Percentiles rank a stretch among this genome's conserved stretches.
phyloP scores from a whole-genome alignment of 2,329 filamentous ascomycete species.

The Eutypella sp. region DNA sequence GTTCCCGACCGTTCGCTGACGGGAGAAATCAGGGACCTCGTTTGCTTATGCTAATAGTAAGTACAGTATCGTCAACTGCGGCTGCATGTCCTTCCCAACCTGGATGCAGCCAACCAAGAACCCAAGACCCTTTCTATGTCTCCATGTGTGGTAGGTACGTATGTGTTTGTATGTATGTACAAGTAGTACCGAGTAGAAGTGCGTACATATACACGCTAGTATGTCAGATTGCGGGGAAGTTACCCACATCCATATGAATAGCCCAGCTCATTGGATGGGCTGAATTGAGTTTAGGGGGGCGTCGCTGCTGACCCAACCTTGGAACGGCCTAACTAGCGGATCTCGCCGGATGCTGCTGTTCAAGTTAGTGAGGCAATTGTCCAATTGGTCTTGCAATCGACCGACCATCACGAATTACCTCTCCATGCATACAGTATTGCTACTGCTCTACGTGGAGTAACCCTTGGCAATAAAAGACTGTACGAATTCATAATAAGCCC shows the following conservation, averaged over 20 bases:
- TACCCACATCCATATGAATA: background rate
- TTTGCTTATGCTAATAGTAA: too few relatives aligned
- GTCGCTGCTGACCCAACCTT: background rate
- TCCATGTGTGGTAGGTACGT: background rate
- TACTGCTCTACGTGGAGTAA: too few relatives aligned
- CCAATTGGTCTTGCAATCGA: background rate
- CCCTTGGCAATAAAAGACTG: too few relatives aligned
- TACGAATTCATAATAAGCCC: too few relatives aligned
- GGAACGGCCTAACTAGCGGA: too few relatives aligned
- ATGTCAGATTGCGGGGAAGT: slow-evolving; percentile 1
- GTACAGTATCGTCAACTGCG: background rate
- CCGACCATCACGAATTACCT: too few relatives aligned
- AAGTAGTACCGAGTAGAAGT: background rate
- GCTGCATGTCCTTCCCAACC: background rate
- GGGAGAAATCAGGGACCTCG: too few relatives aligned
- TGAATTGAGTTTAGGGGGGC: too few relatives aligned
- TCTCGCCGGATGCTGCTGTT: background rate
- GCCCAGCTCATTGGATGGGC: background rate
- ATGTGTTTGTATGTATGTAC: background rate
- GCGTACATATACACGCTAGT: background rate
- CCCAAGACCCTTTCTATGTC: background rate
- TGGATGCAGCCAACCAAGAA: too few relatives aligned
- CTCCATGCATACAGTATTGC: too few relatives aligned
- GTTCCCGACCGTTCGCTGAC: too few relatives aligned
- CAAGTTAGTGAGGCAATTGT: background rate